Percentiles rank a stretch among this genome's conserved stretches.
Evolutionary conservation across 2,329 filamentous ascomycete species (phyloP).

Genomic region (Venturia aucupariae): DNA sequence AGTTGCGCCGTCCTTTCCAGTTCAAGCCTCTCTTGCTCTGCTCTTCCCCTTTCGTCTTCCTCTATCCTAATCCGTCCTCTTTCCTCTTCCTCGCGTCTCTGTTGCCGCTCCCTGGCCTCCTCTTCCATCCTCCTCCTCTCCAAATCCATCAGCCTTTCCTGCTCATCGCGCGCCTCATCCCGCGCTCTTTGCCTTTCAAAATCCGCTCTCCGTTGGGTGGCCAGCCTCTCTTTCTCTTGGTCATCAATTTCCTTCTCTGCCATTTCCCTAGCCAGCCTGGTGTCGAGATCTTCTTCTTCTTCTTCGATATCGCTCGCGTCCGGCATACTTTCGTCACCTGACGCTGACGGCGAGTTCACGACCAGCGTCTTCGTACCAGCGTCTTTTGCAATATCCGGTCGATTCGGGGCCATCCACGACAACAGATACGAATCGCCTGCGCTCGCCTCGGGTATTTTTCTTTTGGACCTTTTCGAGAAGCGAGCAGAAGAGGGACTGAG

Average conservation of each 20-base stretch:
- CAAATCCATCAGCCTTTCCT: background rate
- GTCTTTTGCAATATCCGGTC: constrained; percentile 3
- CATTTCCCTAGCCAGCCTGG: constrained; percentile 11
- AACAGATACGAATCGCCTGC: constrained; percentile 8
- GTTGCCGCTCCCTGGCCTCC: background rate
- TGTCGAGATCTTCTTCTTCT: constrained; percentile 11
- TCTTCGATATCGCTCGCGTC: constrained; percentile 11
- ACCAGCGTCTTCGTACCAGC: background rate
- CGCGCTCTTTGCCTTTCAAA: background rate
- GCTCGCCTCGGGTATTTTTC: constrained; percentile 5
- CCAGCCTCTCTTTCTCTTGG: background rate
- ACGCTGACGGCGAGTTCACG: background rate
- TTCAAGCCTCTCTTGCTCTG: background rate
- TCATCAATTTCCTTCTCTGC: constrained; percentile 5
- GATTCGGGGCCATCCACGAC: background rate
- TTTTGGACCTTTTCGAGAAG: constrained; percentile 2
- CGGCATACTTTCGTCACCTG: constrained; percentile 8
- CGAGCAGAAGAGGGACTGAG: constrained; percentile 5
- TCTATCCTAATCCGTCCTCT: background rate
- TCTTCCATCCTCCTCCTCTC: background rate
- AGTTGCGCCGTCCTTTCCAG: constrained; percentile 4
- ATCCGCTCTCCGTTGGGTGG: background rate
- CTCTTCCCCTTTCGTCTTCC: background rate
- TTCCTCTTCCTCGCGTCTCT: background rate
- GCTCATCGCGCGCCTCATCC: background rate